Evolutionary conservation across 2,329 filamentous ascomycete genomes (phyloP), one percentile per base, ranked within the genome.

Genomic region (Tricladium varicosporioides): DNA sequence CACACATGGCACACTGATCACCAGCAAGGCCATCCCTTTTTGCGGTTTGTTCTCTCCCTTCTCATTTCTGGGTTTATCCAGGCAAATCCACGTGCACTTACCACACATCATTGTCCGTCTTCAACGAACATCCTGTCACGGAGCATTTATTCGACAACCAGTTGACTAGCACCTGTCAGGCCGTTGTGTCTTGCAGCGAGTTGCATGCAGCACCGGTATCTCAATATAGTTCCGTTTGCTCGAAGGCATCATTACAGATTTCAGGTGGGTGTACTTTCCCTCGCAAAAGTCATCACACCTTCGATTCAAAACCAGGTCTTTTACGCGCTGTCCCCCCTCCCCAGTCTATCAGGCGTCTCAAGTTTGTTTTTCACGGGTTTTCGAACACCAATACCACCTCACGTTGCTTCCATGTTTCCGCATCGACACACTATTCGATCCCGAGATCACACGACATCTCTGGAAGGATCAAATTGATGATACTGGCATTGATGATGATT

Each of bases 1-100:
- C 49, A 48, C 44, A 33, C 49, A 57, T 50, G 54, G 49, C 49
- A 44, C 42, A 33, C 8, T 32, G 9, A 43, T 56, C 32, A 22
- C 8, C 11, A 48, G 50, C 48, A 55, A 50, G 52, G 56, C 42
- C 18, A 36, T 15, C 18, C 52, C 47, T 55, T 36, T 48, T 10
- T 10, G 36, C 43, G 27, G 14, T 16, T 42, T 19, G 13, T 44
- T 15, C 14, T n/a, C 18, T 9, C 22, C 18, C 31, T 10, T 19
- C 5, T 22, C 10, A 15, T 15, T 40, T 33, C 44, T 43, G 32
- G 44, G 44, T 48, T 40, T 16, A 36, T 43, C 36, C 46, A 48
- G 15, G 32, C 31, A 33, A 14, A 40, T 22, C 32, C 19, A 32
- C 48, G 48, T 45, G 32, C 32, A 43, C 19, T 42, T 31, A 36